Evolutionary conservation across 2,329 filamentous ascomycete genomes (phyloP).

Genomic region (Aureobasidium sp.): DNA sequence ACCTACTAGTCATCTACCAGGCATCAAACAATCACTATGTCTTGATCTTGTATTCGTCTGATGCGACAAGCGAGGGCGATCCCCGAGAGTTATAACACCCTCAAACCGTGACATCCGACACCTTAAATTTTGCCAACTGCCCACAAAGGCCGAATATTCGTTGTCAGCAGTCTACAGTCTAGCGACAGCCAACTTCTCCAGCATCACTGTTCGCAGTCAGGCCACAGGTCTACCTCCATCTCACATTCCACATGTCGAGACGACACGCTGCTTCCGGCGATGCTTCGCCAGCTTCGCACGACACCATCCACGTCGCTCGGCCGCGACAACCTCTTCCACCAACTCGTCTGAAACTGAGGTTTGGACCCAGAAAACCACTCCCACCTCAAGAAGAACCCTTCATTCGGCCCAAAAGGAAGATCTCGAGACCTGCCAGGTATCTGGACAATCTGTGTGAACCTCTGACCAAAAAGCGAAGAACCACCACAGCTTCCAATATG

Average conservation of each 20-base stretch:
- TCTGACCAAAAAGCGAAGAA: slow-evolving; percentile 3
- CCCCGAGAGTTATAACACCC: slow-evolving; percentile 9
- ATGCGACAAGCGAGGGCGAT: background rate
- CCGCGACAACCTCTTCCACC: background rate
- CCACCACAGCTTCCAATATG: background rate
- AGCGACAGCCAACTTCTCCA: background rate
- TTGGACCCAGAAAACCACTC: slow-evolving; percentile 8
- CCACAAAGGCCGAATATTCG: background rate
- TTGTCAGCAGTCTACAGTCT: background rate
- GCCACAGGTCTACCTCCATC: background rate
- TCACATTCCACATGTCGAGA: slow-evolving; percentile 15
- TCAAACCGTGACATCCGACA: background rate
- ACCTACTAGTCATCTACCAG: background rate
- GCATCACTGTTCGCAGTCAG: background rate
- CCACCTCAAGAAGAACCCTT: background rate
- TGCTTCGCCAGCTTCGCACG: background rate
- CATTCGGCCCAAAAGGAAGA: slow-evolving; percentile 14
- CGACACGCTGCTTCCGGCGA: slow-evolving; percentile 10
- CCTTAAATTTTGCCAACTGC: background rate
- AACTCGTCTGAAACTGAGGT: slow-evolving; percentile 24
- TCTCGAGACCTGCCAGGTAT: slow-evolving; percentile 12
- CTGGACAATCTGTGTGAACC: slow-evolving; percentile 4
- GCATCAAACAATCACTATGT: slow-evolving; percentile 1
- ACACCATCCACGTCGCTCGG: slow-evolving; percentile 13
- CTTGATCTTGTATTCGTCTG: background rate